phyloP scores from a whole-genome alignment of 257 asterid species.

The Nicotiana noctiflora region DNA sequence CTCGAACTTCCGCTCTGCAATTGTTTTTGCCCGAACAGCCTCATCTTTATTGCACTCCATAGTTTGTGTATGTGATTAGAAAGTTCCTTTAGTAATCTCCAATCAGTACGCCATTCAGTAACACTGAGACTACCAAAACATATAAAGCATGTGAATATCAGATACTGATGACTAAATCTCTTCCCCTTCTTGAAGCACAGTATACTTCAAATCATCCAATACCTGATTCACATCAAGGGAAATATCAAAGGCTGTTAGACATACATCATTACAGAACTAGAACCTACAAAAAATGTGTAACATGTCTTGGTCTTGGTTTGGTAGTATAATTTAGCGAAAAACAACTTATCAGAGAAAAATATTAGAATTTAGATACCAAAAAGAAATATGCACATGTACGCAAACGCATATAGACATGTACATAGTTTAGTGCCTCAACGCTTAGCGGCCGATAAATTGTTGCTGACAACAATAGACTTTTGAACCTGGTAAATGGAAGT shows the following conservation, averaged over 20 bases:
- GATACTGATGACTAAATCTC: not conserved
- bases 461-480: not conserved
- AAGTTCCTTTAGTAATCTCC: constrained; percentile 9
- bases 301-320: not conserved
- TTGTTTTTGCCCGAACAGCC: constrained; percentile 52
- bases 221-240: constrained; percentile 13
- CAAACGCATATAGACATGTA: not conserved
- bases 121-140: constrained; percentile 7
- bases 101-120: constrained; percentile 18
- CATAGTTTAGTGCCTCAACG: not conserved
- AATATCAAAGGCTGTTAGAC: not conserved
- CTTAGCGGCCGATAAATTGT: not conserved
- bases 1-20: constrained; percentile 55
- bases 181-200: constrained; percentile 3
- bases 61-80: constrained; percentile 10
- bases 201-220: constrained; percentile 2
- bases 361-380: not conserved
- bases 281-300: not conserved
- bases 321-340: not conserved
- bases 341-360: not conserved
- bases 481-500: not conserved
- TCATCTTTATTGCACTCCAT: constrained; percentile 87
- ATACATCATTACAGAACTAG: not conserved
- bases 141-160: not conserved
- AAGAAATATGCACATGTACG: not conserved